Evolutionary conservation across 768 basidiomycete species (phyloP).

Genomic region (Heimioporus sp.): DNA sequence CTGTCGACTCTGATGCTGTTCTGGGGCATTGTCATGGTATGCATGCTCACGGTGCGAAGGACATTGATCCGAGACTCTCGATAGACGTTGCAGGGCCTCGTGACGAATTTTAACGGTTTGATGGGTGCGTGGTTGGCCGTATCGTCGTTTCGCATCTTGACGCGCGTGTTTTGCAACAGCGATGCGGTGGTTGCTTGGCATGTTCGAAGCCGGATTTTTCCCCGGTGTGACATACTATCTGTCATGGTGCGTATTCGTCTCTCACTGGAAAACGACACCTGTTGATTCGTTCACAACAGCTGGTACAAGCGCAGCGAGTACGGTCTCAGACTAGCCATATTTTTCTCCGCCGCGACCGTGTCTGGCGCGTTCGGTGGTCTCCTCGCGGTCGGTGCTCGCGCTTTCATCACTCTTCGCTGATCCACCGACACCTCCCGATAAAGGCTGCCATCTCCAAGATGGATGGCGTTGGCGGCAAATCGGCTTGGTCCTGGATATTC

Average conservation of each 20-base stretch:
- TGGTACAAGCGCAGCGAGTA: conserved; percentile 76
- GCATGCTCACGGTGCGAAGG: neutral
- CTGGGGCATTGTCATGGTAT: conserved; percentile 77
- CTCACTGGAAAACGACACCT: neutral
- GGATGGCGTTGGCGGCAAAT: conserved; percentile 66
- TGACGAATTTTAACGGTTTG: conserved; percentile 66
- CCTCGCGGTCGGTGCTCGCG: conserved; percentile 49
- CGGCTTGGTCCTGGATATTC: conserved; percentile 73
- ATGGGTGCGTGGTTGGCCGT: conserved; percentile 44
- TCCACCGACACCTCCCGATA: neutral
- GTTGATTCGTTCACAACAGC: conserved; percentile 20
- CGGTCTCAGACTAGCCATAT: conserved; percentile 60
- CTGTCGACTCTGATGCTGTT: conserved; percentile 68
- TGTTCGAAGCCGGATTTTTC: conserved; percentile 55
- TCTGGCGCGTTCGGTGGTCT: conserved; percentile 83
- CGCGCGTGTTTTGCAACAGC: conserved; percentile 32
- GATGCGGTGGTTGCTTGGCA: conserved; percentile 69
- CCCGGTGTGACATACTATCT: conserved; percentile 65
- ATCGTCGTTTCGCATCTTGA: neutral
- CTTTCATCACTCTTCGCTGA: too few species aligned
- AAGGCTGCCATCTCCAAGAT: conserved; percentile 66
- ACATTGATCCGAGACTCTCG: too few species aligned
- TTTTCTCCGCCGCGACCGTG: conserved; percentile 77
- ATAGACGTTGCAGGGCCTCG: conserved; percentile 71
- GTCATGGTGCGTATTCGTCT: conserved; percentile 51